Evolutionary conservation across 208 protist species (phyloP).

Genomic region (Acanthamoeba royreba): DNA sequence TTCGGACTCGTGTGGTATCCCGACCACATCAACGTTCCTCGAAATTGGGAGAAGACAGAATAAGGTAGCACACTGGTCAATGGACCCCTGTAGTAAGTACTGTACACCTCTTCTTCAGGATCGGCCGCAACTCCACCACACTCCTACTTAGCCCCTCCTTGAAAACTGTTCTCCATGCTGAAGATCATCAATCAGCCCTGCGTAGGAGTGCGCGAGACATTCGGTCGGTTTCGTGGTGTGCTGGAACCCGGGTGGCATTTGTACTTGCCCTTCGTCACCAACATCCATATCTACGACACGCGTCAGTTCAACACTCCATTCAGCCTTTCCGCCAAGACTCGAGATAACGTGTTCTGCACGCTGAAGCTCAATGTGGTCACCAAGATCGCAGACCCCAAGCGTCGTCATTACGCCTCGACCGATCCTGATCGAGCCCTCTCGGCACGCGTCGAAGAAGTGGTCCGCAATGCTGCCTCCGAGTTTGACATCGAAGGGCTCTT

Average conservation of each 20-base stretch:
- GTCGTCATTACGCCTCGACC: neutral
- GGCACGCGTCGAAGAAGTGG: neutral
- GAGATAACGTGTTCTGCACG: neutral
- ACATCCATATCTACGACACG: neutral
- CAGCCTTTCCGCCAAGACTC: neutral
- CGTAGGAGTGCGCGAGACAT: neutral
- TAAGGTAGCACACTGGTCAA: too few relatives aligned
- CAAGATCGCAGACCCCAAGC: neutral
- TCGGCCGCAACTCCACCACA: too few relatives aligned
- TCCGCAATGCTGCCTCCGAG: neutral
- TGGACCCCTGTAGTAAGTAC: too few relatives aligned
- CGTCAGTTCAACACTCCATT: neutral
- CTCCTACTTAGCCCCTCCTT: too few relatives aligned
- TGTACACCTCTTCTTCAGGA: too few relatives aligned
- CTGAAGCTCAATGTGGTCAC: neutral
- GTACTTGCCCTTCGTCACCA: neutral
- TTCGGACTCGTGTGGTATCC: too few relatives aligned
- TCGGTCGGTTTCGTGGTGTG: neutral
- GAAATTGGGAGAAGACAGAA: too few relatives aligned
- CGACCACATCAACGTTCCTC: too few relatives aligned
- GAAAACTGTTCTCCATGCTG: neutral
- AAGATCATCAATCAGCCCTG: neutral
- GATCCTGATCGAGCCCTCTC: neutral
- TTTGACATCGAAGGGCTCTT: neutral
- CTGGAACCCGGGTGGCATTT: neutral